Base-by-base conservation (phyloP, 768 basidiomycete species). In the Rhodotorula babjevae region DNA sequence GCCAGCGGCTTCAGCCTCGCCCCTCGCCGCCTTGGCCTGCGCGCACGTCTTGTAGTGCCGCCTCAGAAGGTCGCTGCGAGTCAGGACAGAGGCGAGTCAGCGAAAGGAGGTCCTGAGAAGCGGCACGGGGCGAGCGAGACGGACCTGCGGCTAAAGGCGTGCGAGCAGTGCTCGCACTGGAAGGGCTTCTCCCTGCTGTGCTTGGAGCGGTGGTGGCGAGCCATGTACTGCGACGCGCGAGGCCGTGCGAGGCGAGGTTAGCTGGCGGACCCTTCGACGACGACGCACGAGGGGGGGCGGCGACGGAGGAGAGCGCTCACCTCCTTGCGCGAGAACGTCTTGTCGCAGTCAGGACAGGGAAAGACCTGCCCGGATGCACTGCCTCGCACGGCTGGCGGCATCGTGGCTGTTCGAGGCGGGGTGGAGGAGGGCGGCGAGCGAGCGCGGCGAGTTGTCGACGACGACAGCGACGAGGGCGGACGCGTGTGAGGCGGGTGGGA, bases 281-380 rank as follows among this genome's bases (percentile, higher is more conserved):
- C 36, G n/a, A 5, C 36, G 27, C 23, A n/a, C 9, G 47, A 12
- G 19, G 33, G 25, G 12, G 19, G 25, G 62, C n/a, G 27, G 44
- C 1, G 50, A 33, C 23, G 16, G 40, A 49, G 46, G 40, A 18
- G 29, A 50, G 29, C 3, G 47, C 71, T 25, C 50, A 63, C 71
- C 66, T 72, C 71, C 25, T 68, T 68, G 29, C 71, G 36, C 27
- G 71, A 68, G 63, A 72, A 72, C 18, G 52, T 31, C 71, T 72
- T 72, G 42, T 58, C 66, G 53, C 71, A 72, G 47, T 57, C 57
- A 18, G 58, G n/a, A 44, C 71, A 72, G 18, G 57, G n/a, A 63
- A 61, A 67, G n/a, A 21, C 40, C 47, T 52, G 60, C 10, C 63
- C 63, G 3, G 44, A 42, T 9, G 65, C 62, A 18, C 55, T 52